A percentile compares a stretch with the other conserved stretches of the same genome.
phyloP scores from a whole-genome alignment of 768 basidiomycete genomes.

The Butyriboletus loyo region DNA sequence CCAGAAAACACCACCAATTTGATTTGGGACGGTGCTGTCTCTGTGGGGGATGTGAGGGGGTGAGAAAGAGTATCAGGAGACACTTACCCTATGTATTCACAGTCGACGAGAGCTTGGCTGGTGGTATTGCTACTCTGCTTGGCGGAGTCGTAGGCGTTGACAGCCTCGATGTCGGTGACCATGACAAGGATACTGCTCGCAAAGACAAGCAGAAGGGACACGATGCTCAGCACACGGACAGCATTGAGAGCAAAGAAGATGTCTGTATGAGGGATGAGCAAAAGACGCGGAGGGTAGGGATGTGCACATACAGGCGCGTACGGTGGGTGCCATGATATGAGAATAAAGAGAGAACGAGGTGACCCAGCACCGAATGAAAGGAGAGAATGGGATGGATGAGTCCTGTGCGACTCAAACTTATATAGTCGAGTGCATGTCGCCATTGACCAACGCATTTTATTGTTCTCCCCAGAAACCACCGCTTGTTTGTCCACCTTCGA shows the following conservation, averaged over 20 bases:
- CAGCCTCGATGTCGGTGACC: slow-evolving; percentile 70
- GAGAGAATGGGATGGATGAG: slow-evolving; percentile 4
- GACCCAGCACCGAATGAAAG: slow-evolving; percentile 31
- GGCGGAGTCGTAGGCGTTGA: slow-evolving; percentile 58
- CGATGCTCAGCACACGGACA: slow-evolving; percentile 75
- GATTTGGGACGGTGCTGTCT: slow-evolving; percentile 81
- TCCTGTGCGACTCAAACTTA: slow-evolving; percentile 11
- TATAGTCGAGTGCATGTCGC: slow-evolving; percentile 17
- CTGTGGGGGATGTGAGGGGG: slow-evolving; percentile 36
- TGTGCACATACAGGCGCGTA: slow-evolving; percentile 44
- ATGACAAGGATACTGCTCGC: slow-evolving; percentile 74
- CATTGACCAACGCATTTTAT: slow-evolving; percentile 23
- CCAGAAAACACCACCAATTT: slow-evolving; percentile 90
- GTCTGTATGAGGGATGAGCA: slow-evolving; percentile 32
- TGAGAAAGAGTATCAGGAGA: background rate
- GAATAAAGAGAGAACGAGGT: slow-evolving; percentile 20
- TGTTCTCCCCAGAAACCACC: slow-evolving; percentile 26
- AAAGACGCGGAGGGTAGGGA: background rate
- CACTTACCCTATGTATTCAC: slow-evolving; percentile 76
- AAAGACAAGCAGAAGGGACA: slow-evolving; percentile 76
- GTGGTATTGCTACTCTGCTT: slow-evolving; percentile 32
- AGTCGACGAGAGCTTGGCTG: slow-evolving; percentile 41
- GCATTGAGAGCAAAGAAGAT: slow-evolving; percentile 76
- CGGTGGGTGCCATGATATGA: slow-evolving; percentile 25
- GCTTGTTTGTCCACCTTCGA: background rate